A percentile compares a stretch with the other conserved stretches of the same genome.
Conservation (phyloP, 768 basidiomycete species). For the Lactifluus piperatus region DNA sequence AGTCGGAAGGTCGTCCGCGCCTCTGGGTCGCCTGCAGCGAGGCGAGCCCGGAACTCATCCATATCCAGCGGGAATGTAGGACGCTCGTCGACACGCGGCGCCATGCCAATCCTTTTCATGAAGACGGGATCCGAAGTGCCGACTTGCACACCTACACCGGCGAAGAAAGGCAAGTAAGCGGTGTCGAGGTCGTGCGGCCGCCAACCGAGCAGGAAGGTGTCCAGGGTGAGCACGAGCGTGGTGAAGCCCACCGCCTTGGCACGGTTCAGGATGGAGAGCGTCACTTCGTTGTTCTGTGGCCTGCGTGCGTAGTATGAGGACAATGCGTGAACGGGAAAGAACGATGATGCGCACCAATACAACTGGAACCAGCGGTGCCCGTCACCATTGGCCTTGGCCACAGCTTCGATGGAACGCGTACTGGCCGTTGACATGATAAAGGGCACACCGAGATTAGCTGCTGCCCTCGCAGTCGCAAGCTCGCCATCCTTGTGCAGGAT, state of each 20-base stretch:
- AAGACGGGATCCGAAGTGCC: conserved; percentile 72
- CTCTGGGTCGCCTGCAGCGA: conserved; percentile 40
- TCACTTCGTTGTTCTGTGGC: conserved; percentile 53
- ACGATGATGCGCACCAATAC: conserved; percentile 46
- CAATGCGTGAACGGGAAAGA: neutral
- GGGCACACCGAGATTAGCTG: conserved; percentile 50
- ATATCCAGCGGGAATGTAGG: conserved; percentile 55
- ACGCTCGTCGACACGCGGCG: conserved; percentile 35
- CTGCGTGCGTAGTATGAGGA: conserved; percentile 28
- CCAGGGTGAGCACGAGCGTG: conserved; percentile 70
- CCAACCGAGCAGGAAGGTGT: conserved; percentile 68
- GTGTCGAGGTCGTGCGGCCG: conserved; percentile 63
- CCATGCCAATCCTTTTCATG: conserved; percentile 47
- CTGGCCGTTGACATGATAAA: conserved; percentile 73
- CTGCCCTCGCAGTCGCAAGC: conserved; percentile 59
- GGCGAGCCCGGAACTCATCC: conserved; percentile 34
- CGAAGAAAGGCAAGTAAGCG: conserved; percentile 56
- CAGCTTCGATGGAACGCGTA: conserved; percentile 62
- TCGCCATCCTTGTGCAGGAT: conserved; percentile 67
- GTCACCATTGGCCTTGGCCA: conserved; percentile 63
- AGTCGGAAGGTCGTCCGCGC: conserved; percentile 35
- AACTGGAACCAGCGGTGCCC: conserved; percentile 74
- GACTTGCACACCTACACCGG: conserved; percentile 58
- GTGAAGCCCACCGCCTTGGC: conserved; percentile 59
- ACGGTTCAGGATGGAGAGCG: conserved; percentile 54